Base-by-base conservation (phyloP, 805 yeast genomes). In the Monosporozyma solicola region DNA sequence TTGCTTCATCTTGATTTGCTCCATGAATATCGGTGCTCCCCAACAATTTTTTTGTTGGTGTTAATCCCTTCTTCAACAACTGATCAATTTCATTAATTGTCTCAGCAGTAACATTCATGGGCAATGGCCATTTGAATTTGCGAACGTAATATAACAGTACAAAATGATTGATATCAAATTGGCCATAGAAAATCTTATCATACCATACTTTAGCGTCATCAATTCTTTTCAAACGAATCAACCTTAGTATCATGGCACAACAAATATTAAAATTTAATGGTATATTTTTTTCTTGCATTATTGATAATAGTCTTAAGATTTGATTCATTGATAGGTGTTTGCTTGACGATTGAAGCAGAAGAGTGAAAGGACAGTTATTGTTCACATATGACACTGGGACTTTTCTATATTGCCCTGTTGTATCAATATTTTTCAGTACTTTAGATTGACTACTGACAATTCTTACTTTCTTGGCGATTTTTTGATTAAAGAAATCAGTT, bases 171-270 rank as follows among this genome's bases (percentile, higher is more conserved):
- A 67, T 49, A 11, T 57, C 53, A 32, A 61, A 66, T 3, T 61
- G 59, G 10, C 60, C 62, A n/a, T 51, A 33, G 5, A 58, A 29
- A 11, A 66, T 59, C 48, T 57, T 65, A 31, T 57, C 27, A 46
- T 65, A 67, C 70, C 70, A 67, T 6, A 53, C 15, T 15, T 60
- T 51, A 3, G 71, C 70, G 15, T 57, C 61, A 2, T 56, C 56
- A 11, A 49, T 47, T 24, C 62, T 57, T 10, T 54, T 51, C 46
- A 57, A 50, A 32, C 55, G 47, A 5, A 59, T 22, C 46, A 59
- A 53, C 33, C 61, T 55, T 5, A 60, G 49, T 1, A 66, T 57
- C 66, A 67, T 62, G 3, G 61, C 54, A 2, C 57, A 50, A 44
- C 68, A 65, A 16, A 62, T 53, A 16, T 62, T 61, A 39, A 66